Base-by-base conservation (phyloP, 1,139 yeast species). In the Petasospora fabianii region DNA sequence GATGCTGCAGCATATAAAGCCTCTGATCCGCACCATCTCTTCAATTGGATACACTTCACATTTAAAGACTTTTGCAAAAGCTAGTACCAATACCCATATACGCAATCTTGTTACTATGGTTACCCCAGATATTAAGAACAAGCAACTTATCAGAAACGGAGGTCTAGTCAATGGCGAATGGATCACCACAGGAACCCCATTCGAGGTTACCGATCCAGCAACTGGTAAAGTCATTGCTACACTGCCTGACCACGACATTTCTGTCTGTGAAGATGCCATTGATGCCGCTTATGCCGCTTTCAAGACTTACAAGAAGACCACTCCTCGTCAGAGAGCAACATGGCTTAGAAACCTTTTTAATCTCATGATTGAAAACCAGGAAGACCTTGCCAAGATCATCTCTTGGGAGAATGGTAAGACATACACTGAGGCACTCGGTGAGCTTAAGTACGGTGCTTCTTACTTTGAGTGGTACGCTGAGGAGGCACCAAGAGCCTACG, bases 401-500 rank as follows among this genome's bases (percentile, higher is more conserved):
- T 77, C 88, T 6, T 71, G 82, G 67, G 96, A 87, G 61, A 87
- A 87, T 59, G 96, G 96, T 46, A 87, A 87, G 62, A 79, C 94
- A 2, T 63, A 77, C 36, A 68, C 77, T 13, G 96, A 87, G 59
- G 83, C 95, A 12, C 59, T 68, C 30, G 95, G 92, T 34, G 96
- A 87, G 60, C 71, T 86, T 31, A 70, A 66, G 42, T 83, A 84
- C 51, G 87, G 86, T 24, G 92, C 94, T 3, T 73, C 84, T 7
- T 86, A 82, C 60, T 80, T 85, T 50, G 86, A 85, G 58, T 87
- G 96, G 95, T 87, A 77, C 58, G 72, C 92, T 15, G 95, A 84
- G 59, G 90, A 85, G 54, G 95, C 95, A 14, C 84, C 90, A 34
- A 70, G 95, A 48, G 61, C 77, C 34, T 75, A 81, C 50, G 96